Evolutionary conservation across 306 rosid genomes (phyloP).

Genomic region (Acacia melanoxylon): DNA sequence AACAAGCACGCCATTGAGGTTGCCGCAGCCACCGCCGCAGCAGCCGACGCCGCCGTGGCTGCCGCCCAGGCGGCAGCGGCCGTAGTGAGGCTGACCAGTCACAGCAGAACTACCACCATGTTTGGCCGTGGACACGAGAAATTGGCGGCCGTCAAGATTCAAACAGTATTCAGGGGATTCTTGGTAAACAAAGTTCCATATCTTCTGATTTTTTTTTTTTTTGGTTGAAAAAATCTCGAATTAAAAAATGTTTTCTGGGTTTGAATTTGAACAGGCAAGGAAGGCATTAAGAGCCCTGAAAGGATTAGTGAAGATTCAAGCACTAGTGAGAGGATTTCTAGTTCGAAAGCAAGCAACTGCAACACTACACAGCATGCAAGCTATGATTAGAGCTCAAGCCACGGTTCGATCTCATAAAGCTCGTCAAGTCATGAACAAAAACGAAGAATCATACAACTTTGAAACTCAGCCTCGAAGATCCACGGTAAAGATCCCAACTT

Average conservation of each 20-base stretch:
- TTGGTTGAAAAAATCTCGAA: too few species aligned
- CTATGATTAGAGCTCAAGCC: conserved; percentile 91
- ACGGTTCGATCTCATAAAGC: conserved; percentile 75
- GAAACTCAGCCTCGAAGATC: conserved; percentile 68
- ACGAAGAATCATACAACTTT: conserved; percentile 40
- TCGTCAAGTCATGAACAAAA: conserved; percentile 35
- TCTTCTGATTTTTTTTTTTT: not conserved
- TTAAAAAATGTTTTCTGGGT: not conserved
- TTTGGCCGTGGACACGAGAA: conserved; percentile 66
- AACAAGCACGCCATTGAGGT: conserved; percentile 93
- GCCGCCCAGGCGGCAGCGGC: conserved; percentile 95
- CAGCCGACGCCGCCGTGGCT: conserved; percentile 88
- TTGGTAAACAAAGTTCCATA: conserved; percentile 43
- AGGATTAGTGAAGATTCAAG: conserved; percentile 90
- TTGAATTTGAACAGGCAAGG: conserved; percentile 63
- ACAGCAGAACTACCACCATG: conserved; percentile 65
- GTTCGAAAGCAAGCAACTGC: conserved; percentile 89
- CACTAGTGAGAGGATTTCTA: conserved; percentile 83
- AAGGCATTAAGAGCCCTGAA: conserved; percentile 87
- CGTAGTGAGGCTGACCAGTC: conserved; percentile 84
- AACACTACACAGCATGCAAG: conserved; percentile 87
- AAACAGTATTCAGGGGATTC: conserved; percentile 72
- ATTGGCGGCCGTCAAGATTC: conserved; percentile 81
- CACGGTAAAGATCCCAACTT: conserved; percentile 48
- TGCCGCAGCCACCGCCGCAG: conserved; percentile 88